Evolutionary conservation across 2,329 filamentous ascomycete genomes (phyloP).

Genomic region (Blumeria hordei): DNA sequence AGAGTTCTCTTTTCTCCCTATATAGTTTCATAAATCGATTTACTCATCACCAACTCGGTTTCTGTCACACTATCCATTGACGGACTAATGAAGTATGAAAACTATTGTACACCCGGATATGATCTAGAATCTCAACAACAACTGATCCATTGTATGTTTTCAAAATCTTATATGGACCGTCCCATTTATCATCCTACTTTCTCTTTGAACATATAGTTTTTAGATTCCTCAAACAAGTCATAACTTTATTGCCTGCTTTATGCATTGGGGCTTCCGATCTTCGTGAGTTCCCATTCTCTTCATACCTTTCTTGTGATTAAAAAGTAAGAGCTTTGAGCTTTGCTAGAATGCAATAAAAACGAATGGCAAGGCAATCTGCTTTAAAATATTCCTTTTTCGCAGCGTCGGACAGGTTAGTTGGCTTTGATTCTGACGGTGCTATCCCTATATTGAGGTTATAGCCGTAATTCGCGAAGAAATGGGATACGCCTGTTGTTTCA

Average conservation of each 20-base stretch:
- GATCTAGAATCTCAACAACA: neutral
- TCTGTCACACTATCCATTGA: no score
- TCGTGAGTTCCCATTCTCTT: slow-evolving; percentile 1
- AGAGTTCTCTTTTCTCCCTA: no score
- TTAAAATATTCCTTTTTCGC: neutral
- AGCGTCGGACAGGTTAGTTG: neutral
- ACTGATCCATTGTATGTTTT: neutral
- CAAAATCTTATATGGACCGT: neutral
- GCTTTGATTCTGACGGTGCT: neutral
- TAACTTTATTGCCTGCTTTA: neutral
- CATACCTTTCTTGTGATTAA: neutral
- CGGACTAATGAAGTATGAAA: neutral
- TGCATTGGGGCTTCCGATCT: neutral
- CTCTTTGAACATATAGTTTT: neutral
- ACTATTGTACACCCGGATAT: neutral
- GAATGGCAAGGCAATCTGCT: neutral
- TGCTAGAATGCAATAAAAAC: neutral
- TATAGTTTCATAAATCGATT: no score
- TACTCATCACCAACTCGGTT: no score
- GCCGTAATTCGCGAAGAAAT: slow-evolving; percentile 5
- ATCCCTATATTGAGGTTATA: slow-evolving; percentile 1
- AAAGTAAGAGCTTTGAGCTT: neutral
- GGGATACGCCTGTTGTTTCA: slow-evolving; percentile 3
- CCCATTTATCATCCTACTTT: neutral
- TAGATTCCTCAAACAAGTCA: neutral